Percentiles rank a stretch among this genome's conserved stretches.
phyloP scores from a whole-genome alignment of 345 rosid genomes.

The Ricinus communis region DNA sequence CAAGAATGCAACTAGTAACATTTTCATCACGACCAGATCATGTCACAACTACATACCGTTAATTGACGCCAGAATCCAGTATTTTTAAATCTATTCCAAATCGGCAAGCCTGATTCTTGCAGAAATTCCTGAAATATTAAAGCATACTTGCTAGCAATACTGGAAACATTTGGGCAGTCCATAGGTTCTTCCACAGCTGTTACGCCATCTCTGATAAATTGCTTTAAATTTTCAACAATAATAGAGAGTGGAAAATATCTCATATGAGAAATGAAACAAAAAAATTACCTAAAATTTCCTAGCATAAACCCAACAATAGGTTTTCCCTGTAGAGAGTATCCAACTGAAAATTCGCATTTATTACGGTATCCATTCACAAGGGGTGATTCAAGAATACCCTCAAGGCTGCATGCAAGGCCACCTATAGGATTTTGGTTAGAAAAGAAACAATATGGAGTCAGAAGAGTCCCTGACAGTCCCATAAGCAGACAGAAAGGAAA shows the following conservation, averaged over 20 bases:
- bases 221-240: constrained; percentile 18
- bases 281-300: constrained; percentile 81
- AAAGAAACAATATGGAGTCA: background rate
- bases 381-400: constrained; percentile 85
- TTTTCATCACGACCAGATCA: background rate
- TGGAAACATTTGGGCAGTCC: constrained; percentile 88
- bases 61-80: constrained; percentile 95
- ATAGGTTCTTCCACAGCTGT: constrained; percentile 92
- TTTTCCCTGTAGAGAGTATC: constrained; percentile 76
- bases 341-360: constrained; percentile 89
- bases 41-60: constrained; percentile 49
- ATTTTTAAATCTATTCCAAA: constrained; percentile 90
- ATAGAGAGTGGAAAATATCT: constrained; percentile 23
- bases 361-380: constrained; percentile 82
- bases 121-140: constrained; percentile 75
- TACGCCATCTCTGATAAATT: constrained; percentile 73
- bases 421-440: constrained; percentile 41
- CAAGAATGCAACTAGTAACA: background rate
- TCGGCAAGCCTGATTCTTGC: constrained; percentile 66
- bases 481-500: constrained; percentile 1
- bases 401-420: constrained; percentile 84
- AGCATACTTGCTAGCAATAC: constrained; percentile 68
- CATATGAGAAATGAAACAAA: background rate
- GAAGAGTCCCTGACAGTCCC: background rate
- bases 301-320: constrained; percentile 89